Percentiles rank a stretch among this genome's conserved stretches.
These are phyloP conservation scores for Punctularia strigosozonata DNA, from an alignment of 768 basidiomycete species.

Conservation along the genomic window DNA sequence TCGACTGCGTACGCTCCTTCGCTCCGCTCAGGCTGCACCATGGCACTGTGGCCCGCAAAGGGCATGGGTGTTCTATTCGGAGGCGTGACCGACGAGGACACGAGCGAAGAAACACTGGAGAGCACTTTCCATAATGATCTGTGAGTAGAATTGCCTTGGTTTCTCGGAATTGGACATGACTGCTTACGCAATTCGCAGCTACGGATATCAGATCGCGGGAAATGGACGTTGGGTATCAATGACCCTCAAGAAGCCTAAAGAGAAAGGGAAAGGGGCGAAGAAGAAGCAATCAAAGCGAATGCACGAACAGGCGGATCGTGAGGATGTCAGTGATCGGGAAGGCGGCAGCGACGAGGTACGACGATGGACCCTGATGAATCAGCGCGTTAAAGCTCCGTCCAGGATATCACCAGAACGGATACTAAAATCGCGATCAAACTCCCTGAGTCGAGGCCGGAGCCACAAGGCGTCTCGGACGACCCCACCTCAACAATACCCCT, in stretches of 20 bases:
- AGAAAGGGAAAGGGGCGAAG: conserved; percentile 35
- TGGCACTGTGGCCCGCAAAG: conserved; percentile 67
- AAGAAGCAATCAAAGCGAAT: conserved; percentile 10
- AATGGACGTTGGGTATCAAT: conserved; percentile 74
- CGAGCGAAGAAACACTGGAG: conserved; percentile 70
- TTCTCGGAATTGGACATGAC: background rate
- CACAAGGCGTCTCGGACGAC: conserved; percentile 48
- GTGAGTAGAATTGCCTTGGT: conserved; percentile 25
- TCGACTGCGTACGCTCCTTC: conserved; percentile 62
- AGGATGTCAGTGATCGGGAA: conserved; percentile 13
- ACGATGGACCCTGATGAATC: background rate
- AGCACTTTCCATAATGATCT: conserved; percentile 84
- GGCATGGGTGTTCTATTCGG: conserved; percentile 71
- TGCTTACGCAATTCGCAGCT: conserved; percentile 27
- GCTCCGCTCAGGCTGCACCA: conserved; percentile 72
- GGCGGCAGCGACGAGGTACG: conserved; percentile 9
- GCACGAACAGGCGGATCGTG: conserved; percentile 6
- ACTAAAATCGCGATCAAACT: no score
- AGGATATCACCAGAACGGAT: no score
- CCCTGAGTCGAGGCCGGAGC: no score
- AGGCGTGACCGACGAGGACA: conserved; percentile 82
- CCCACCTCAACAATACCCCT: conserved; percentile 53
- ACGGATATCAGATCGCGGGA: conserved; percentile 63
- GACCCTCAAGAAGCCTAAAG: conserved; percentile 56
- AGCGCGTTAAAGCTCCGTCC: no score